Percentiles rank a stretch among this genome's conserved stretches.
Evolutionary conservation across 371 early-diverging fungal genomes (phyloP).

Genomic region (Lichtheimia corymbifera): DNA sequence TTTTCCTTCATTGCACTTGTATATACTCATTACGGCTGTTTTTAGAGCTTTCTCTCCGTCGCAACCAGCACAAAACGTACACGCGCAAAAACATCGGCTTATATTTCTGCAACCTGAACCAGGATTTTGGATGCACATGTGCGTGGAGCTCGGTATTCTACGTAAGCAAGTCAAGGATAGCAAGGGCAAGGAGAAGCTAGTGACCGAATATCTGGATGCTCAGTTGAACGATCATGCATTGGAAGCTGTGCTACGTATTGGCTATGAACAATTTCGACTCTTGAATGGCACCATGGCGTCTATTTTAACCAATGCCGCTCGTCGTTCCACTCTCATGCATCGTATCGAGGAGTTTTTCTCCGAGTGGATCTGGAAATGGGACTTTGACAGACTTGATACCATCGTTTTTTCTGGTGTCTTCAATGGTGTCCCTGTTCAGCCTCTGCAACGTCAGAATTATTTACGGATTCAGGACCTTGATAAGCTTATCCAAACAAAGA

Average conservation of each 20-base stretch:
- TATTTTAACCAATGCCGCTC: constrained; percentile 26
- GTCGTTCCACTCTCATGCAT: constrained; percentile 39
- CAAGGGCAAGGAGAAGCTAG: constrained; percentile 58
- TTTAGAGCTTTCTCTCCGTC: constrained; percentile 68
- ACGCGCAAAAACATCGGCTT: constrained; percentile 71
- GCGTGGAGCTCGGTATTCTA: constrained; percentile 59
- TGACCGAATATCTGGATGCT: constrained; percentile 63
- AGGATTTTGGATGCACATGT: constrained; percentile 78
- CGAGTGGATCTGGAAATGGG: constrained; percentile 68
- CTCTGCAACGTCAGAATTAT: constrained; percentile 33
- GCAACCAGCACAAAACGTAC: constrained; percentile 66
- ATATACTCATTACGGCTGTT: not conserved
- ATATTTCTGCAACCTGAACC: constrained; percentile 72
- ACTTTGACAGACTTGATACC: constrained; percentile 56
- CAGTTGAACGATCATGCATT: constrained; percentile 61
- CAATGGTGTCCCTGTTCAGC: constrained; percentile 46
- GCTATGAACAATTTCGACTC: constrained; percentile 66
- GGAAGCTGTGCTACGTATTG: constrained; percentile 51
- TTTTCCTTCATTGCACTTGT: not conserved
- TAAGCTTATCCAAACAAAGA: constrained; percentile 13
- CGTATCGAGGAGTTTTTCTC: constrained; percentile 65
- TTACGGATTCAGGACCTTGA: constrained; percentile 31
- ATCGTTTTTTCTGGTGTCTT: constrained; percentile 42
- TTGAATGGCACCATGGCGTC: constrained; percentile 48
- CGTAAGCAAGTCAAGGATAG: constrained; percentile 52